phyloP scores from a whole-genome alignment of 2,329 filamentous ascomycete species.

The Pseudocercospora vitis region DNA sequence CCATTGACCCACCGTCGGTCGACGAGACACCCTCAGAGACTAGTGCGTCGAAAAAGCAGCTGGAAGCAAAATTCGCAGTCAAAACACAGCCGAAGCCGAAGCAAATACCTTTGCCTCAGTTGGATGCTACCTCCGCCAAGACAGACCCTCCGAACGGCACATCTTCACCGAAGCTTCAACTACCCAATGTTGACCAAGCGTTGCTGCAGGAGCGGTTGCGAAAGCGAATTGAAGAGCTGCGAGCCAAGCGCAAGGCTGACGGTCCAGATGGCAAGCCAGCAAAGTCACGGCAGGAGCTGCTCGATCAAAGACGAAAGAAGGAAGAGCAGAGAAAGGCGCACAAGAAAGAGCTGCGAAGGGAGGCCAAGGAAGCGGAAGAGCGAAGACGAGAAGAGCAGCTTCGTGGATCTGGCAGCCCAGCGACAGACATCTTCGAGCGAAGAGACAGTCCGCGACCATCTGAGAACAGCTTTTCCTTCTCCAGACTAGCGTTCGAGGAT shows the following conservation, averaged over 20 bases:
- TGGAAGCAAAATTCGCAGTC: slow-evolving; percentile 20
- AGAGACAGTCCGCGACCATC: slow-evolving; percentile 50
- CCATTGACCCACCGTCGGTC: slow-evolving; percentile 42
- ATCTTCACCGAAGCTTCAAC: slow-evolving; percentile 39
- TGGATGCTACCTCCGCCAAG: slow-evolving; percentile 13
- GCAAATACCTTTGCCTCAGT: slow-evolving; percentile 26
- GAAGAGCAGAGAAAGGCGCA: slow-evolving; percentile 81
- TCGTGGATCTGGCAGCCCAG: slow-evolving; percentile 58
- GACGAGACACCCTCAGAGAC: slow-evolving; percentile 20
- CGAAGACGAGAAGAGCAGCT: slow-evolving; percentile 56
- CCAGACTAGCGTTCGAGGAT: slow-evolving; percentile 85
- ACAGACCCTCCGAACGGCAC: slow-evolving; percentile 28
- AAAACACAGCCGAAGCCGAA: slow-evolving; percentile 37
- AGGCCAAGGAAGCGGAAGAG: slow-evolving; percentile 79
- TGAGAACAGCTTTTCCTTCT: slow-evolving; percentile 77
- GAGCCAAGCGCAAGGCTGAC: slow-evolving; percentile 83
- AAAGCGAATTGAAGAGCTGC: slow-evolving; percentile 79
- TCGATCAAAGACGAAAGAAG: slow-evolving; percentile 84
- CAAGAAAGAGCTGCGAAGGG: slow-evolving; percentile 79
- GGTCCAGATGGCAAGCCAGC: slow-evolving; percentile 78
- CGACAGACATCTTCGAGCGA: slow-evolving; percentile 47
- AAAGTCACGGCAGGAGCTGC: slow-evolving; percentile 83
- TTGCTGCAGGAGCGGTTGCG: slow-evolving; percentile 76
- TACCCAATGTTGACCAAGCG: slow-evolving; percentile 66
- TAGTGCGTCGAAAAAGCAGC: slow-evolving; percentile 17